Conservation (phyloP, 352 stramenopile species). For the Globisporangium nodosum region DNA sequence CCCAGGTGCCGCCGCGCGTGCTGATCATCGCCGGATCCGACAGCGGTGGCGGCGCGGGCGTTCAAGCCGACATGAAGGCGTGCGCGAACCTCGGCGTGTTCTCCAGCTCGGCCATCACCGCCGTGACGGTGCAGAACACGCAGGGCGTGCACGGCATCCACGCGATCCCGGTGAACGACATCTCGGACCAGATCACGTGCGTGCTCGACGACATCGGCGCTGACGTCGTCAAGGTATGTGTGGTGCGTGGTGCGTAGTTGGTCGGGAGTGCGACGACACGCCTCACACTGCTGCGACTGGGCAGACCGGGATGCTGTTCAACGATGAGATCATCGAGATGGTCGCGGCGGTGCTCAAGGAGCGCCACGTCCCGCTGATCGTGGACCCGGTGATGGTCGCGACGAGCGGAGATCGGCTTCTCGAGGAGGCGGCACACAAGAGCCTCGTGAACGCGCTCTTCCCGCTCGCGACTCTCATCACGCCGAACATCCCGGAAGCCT, state of each 20-base stretch:
- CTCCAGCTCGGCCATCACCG: conserved; percentile 86
- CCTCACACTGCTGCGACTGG: neutral
- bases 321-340: conserved; percentile 64
- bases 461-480: conserved; percentile 87
- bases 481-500: conserved; percentile 93
- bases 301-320: conserved; percentile 90
- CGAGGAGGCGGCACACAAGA: conserved; percentile 58
- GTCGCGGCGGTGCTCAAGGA: conserved; percentile 54
- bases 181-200: conserved; percentile 78
- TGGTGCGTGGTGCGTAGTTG: neutral
- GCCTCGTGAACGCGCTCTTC: conserved; percentile 80
- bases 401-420: conserved; percentile 85
- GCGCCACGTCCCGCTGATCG: conserved; percentile 63
- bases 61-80: conserved; percentile 92
- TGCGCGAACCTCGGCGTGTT: conserved; percentile 83
- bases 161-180: conserved; percentile 48
- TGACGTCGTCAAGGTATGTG: conserved; percentile 76
- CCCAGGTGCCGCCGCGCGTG: conserved; percentile 30
- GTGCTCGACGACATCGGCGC: conserved; percentile 87
- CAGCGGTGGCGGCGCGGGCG: conserved; percentile 85
- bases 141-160: conserved; percentile 45
- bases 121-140: conserved; percentile 89
- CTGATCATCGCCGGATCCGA: conserved; percentile 93
- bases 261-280: neutral
- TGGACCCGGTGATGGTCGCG: conserved; percentile 93